Percentiles rank a stretch among this genome's conserved stretches.
phyloP scores from a whole-genome alignment of 2,329 filamentous ascomycete genomes.

The Xylaria polymorpha region DNA sequence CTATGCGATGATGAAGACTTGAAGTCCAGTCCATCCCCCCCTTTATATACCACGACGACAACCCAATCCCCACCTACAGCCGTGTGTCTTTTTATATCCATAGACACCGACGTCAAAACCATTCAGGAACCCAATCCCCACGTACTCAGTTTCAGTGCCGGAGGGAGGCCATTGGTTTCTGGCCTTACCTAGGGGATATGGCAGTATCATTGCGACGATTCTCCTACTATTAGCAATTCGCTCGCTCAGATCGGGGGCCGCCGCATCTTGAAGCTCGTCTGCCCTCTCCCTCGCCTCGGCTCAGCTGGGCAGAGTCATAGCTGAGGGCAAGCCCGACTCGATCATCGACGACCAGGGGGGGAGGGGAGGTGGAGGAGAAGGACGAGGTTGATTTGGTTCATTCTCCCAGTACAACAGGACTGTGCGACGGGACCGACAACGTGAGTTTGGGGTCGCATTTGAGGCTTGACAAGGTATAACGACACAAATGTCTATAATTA shows the following conservation, averaged over 20 bases:
- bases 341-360: neutral
- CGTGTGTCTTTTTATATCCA: conserved; percentile 4
- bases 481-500: conserved; percentile 16
- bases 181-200: neutral
- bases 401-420: neutral
- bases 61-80: neutral
- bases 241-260: neutral
- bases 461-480: conserved; percentile 4
- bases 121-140: neutral
- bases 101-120: neutral
- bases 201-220: neutral
- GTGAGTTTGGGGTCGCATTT: conserved; percentile 17
- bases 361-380: neutral
- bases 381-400: neutral
- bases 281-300: conserved; percentile 1
- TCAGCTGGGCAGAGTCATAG: conserved; percentile 14
- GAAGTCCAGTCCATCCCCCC: neutral
- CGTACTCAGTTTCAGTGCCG: neutral
- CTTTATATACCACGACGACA: conserved; percentile 13
- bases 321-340: neutral
- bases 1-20: neutral
- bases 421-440: neutral
- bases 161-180: neutral
- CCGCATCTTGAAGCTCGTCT: conserved; percentile 5
- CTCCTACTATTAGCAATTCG: conserved; percentile 17